Conservation (phyloP, 2,329 filamentous ascomycete genomes). For the Raffaelea arxii region DNA sequence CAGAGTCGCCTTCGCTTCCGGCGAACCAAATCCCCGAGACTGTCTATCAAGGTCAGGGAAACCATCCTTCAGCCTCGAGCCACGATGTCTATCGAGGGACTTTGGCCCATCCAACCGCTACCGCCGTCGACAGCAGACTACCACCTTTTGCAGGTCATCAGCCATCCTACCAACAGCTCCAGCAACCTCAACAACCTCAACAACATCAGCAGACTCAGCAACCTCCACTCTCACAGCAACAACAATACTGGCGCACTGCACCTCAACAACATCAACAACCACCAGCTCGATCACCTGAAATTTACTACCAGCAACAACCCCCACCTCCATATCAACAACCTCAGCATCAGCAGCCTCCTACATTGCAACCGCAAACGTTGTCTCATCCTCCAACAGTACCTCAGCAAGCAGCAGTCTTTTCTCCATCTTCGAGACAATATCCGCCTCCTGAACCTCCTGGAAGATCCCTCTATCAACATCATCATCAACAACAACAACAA, state of each 20-base stretch:
- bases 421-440: constrained; percentile 21
- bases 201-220: background rate
- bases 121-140: too few species aligned
- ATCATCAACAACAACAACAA: background rate
- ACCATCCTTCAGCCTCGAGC: constrained; percentile 28
- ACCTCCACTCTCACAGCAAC: background rate
- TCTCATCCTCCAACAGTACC: background rate
- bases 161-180: too few species aligned
- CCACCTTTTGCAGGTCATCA: too few species aligned
- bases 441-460: too few species aligned
- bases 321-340: background rate
- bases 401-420: background rate
- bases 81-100: constrained; percentile 42
- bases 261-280: background rate
- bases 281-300: background rate
- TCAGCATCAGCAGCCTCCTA: background rate
- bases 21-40: constrained; percentile 48
- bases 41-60: constrained; percentile 42
- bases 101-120: constrained; percentile 13
- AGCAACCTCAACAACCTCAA: constrained; percentile 13
- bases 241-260: constrained; percentile 6
- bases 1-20: constrained; percentile 55
- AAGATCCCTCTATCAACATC: too few species aligned
- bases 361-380: background rate
- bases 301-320: background rate